phyloP scores from a whole-genome alignment of 176 grass and related monocot genomes.

The Urochloa ruziziensis region DNA sequence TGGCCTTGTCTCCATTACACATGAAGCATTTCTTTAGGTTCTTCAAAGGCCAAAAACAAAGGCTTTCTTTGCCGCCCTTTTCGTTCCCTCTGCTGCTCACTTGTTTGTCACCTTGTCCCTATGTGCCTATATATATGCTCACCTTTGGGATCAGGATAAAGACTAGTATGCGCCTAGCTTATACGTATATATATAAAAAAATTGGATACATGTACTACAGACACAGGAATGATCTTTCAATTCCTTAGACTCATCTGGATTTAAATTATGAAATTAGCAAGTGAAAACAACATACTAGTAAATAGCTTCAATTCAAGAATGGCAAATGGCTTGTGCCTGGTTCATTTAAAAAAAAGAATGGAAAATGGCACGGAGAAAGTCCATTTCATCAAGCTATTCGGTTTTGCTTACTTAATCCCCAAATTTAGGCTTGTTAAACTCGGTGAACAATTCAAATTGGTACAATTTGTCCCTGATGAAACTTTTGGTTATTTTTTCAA shows the following conservation, averaged over 20 bases:
- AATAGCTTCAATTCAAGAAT: background rate
- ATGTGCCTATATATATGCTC: background rate
- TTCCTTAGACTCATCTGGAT: background rate
- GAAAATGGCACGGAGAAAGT: too few relatives aligned
- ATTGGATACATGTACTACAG: background rate
- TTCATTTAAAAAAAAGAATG: too few relatives aligned
- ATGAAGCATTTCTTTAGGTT: background rate
- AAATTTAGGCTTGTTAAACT: too few relatives aligned
- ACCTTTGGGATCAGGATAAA: background rate
- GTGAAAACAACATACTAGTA: background rate
- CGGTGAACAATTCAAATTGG: too few relatives aligned
- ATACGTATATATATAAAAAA: background rate
- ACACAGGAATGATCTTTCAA: background rate
- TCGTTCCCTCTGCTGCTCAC: background rate
- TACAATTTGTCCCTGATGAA: too few relatives aligned
- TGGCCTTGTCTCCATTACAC: constrained; percentile 1
- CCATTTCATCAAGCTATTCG: too few relatives aligned
- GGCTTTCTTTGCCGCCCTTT: constrained; percentile 16
- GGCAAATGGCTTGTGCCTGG: background rate
- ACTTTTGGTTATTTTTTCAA: too few relatives aligned
- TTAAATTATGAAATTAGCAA: background rate
- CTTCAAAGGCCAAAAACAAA: constrained; percentile 22
- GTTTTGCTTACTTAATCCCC: too few relatives aligned
- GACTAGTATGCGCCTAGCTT: background rate
- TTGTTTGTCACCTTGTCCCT: constrained; percentile 32